Percentiles rank a stretch among this genome's conserved stretches.
These are phyloP conservation scores for Fusarium sarcochroum DNA, from an alignment of 2,329 filamentous ascomycete genomes.

Conservation along the genomic window DNA sequence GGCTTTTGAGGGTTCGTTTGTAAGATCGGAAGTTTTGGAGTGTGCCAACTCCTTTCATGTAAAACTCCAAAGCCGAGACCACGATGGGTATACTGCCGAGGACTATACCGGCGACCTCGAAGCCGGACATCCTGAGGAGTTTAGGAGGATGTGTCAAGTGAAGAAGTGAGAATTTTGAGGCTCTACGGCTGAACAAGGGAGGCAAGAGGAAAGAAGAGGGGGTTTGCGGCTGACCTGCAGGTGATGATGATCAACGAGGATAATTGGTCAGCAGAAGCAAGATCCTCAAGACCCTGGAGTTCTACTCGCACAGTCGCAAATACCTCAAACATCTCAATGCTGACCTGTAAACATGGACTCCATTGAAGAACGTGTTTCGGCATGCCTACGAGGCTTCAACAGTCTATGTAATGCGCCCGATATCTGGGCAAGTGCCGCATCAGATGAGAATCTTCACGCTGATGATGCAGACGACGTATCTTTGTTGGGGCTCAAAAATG, in stretches of 20 bases:
- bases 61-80: neutral
- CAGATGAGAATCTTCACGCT: accelerated
- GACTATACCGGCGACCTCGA: conserved; percentile 2
- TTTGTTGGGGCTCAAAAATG: neutral
- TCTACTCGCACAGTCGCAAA: neutral
- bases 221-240: conserved; percentile 4
- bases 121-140: neutral
- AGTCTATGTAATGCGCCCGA: neutral
- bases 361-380: neutral
- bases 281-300: neutral
- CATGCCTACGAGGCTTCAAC: neutral
- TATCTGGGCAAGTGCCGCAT: accelerated
- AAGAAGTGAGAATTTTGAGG: accelerated
- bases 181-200: too few relatives aligned
- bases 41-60: neutral
- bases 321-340: accelerated
- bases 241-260: neutral
- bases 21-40: neutral
- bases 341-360: neutral
- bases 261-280: neutral
- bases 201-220: conserved; percentile 4
- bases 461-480: accelerated
- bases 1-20: neutral
- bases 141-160: accelerated
- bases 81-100: neutral